Base-by-base conservation (phyloP, 352 stramenopile species). In the Achlya hypogyna region DNA sequence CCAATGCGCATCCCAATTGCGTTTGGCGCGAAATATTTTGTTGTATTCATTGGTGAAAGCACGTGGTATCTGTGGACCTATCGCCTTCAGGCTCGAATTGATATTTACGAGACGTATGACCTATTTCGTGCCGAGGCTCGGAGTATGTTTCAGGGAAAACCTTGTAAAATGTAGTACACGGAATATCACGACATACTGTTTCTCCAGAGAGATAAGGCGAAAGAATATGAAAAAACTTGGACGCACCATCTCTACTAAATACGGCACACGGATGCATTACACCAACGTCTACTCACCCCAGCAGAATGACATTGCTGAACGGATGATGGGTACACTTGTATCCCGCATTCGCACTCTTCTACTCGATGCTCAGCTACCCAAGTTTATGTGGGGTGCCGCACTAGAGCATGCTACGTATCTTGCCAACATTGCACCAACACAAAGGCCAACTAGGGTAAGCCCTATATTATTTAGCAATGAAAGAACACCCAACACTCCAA, bases 281-380 rank as follows among this genome's bases (percentile, higher is more conserved):
- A 67, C 70, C 1, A 71, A 74, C 10, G 70, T 59, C 0, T 71
- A 74, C 53, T 64, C 65, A 25, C 65, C 70, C 31, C 64, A 69
- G 45, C 64, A 74, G 51, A 74, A 74, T 53, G 70, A 64, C 29
- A 40, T 72, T 49, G 70, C 70, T 63, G 64, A 71, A 49, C 65
- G 70, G 43, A 64, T 59, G 14, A 72, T 74, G 64, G 40, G 69
- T 25, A 71, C 63, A 20, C 40, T 73, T 22, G 38, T 73, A 3
- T 3, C 2, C 6, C 38, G 38, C 2, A 18, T 45, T n/a, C 38
- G 38, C 2, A 18, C 38, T 9, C n/a, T 45, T 10, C 38, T 45
- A 1, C 14, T 45, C 38, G 38, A 45, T 3, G 38, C 38, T 1
- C 12, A 3, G 6, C 38, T 45, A 3, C 38, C 38, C 6, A 45